Evolutionary conservation across 768 basidiomycete genomes (phyloP), one percentile per base, ranked within the genome.

Genomic region (Tulasnella sp.): DNA sequence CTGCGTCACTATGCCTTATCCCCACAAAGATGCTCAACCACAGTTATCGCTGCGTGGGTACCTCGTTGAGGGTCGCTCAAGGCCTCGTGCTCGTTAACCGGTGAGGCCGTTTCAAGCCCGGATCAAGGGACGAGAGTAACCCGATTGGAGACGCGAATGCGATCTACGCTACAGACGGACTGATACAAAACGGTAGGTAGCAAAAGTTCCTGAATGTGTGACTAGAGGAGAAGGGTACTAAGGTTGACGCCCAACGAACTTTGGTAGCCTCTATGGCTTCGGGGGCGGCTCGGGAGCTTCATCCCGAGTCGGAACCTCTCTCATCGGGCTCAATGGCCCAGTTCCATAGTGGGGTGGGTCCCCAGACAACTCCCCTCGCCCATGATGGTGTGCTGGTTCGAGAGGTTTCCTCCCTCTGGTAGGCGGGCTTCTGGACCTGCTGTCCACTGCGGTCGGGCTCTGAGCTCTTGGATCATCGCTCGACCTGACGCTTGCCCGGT

Each of bases 301-400:
- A 48, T 76, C 76, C 34, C 76, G 24, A 22, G 76, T 78, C 24
- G 77, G 77, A 20, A 78, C 77, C 58, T 78, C 77, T 37, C 11
- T 54, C 77, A 78, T 78, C 58, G 77, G 77, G 50, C 60, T 60
- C 44, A 78, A 42, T 9, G 50, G 48, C 22, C 60, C 54, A 34
- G 54, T 41, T 18, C 42, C 54, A 22, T 40, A 22, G 60, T 78
- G 54, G 16, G 50, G 54, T 58, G 58, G 34, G 4, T n/a, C 11
- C 37, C 3, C 64, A 4, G 64, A 31, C 54, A 54, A 1, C 24
- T 54, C 54, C 22, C 6, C 54, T n/a, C 54, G 54, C 16, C 64
- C 64, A 37, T 69, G 64, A 69, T 69, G 64, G 37, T 69, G 28
- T 31, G 64, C 4, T 1, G 24, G 16, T 69, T 69, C 64, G 20